Evolutionary conservation across 805 yeast species (phyloP).

Genomic region (Spathaspora sp.): DNA sequence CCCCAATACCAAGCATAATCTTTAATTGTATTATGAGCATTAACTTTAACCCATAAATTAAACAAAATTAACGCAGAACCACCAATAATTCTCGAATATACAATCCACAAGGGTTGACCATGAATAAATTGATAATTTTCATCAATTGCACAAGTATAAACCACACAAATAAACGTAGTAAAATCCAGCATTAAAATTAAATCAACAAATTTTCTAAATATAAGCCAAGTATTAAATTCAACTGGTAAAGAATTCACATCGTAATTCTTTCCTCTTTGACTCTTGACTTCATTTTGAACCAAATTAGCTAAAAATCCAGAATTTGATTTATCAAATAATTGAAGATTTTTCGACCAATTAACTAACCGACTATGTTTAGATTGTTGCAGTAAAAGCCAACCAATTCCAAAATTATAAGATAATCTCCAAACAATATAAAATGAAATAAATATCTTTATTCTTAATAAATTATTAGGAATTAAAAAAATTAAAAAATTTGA

Average conservation of each 20-base stretch:
- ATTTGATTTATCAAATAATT: constrained; percentile 23
- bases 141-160: constrained; percentile 44
- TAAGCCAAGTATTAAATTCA: constrained; percentile 80
- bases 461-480: constrained; percentile 17
- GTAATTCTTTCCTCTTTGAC: constrained; percentile 38
- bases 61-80: constrained; percentile 65
- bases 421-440: constrained; percentile 73
- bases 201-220: constrained; percentile 77
- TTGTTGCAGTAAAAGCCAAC: constrained; percentile 61
- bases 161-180: constrained; percentile 66
- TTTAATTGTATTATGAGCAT: constrained; percentile 84
- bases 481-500: constrained; percentile 31
- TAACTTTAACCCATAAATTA: constrained; percentile 80
- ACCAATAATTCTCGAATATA: constrained; percentile 48
- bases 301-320: constrained; percentile 36
- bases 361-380: constrained; percentile 56
- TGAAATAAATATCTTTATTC: constrained; percentile 41
- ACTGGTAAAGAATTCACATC: constrained; percentile 43
- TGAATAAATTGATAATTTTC: constrained; percentile 33
- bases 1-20: constrained; percentile 97
- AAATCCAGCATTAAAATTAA: constrained; percentile 83
- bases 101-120: constrained; percentile 39
- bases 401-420: constrained; percentile 78
- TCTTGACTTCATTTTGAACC: constrained; percentile 25
- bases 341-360: constrained; percentile 40